A percentile compares a stretch with the other conserved stretches of the same genome.
Conservation (phyloP, 139 green algal species). For the Picochlorum sp. region DNA sequence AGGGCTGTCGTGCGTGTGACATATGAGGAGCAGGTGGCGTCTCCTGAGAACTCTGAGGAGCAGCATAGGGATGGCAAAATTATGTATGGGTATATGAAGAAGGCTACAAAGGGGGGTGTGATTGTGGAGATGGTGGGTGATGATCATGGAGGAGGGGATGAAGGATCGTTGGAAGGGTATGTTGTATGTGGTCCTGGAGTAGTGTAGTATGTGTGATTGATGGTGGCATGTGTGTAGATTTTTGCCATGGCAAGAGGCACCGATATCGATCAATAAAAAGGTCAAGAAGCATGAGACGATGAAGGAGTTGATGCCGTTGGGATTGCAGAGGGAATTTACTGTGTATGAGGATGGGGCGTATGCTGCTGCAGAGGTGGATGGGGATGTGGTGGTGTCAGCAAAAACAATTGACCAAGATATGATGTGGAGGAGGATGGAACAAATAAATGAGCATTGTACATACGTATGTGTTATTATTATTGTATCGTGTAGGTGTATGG, state of each 20-base stretch:
- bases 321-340: neutral
- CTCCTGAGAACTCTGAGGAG: no score
- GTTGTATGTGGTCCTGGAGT: no score
- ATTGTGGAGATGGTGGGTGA: no score
- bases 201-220: no score
- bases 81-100: no score
- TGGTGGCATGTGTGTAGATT: neutral
- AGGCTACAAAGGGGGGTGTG: no score
- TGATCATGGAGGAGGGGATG: no score
- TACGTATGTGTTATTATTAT: conserved; percentile 6
- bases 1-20: no score
- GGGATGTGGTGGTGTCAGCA: conserved; percentile 36
- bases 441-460: conserved; percentile 31
- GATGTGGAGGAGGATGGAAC: conserved; percentile 31
- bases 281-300: conserved; percentile 4
- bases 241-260: conserved; percentile 2
- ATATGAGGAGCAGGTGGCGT: no score
- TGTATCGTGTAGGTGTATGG: neutral
- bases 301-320: neutral
- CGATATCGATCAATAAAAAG: neutral
- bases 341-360: neutral
- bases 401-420: conserved; percentile 27
- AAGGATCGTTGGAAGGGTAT: no score
- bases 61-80: no score
- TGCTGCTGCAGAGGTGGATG: neutral